Evolutionary conservation across 768 basidiomycete genomes (phyloP).

Genomic region (Psilocybe tampanensis): DNA sequence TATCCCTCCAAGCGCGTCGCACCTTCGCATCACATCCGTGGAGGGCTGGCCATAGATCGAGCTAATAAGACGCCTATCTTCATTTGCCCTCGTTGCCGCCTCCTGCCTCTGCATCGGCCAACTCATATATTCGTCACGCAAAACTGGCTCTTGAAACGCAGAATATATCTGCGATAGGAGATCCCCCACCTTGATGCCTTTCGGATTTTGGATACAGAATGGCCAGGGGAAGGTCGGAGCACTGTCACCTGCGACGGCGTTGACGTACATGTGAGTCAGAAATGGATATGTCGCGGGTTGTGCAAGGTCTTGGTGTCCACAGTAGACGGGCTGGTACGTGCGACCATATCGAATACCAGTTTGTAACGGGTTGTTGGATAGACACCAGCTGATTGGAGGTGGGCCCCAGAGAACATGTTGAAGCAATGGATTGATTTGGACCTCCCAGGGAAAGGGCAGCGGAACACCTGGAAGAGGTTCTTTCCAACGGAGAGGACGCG

Average conservation of each 20-base stretch:
- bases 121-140: constrained; percentile 34
- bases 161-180: constrained; percentile 48
- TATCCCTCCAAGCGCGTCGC: constrained; percentile 53
- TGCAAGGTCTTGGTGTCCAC: constrained; percentile 38
- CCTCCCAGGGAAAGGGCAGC: constrained; percentile 48
- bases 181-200: constrained; percentile 53
- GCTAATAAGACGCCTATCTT: constrained; percentile 22
- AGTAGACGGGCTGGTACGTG: constrained; percentile 29
- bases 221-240: constrained; percentile 58
- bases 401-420: constrained; percentile 43
- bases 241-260: constrained; percentile 52
- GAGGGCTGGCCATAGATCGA: constrained; percentile 6
- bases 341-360: constrained; percentile 32
- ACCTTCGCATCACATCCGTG: constrained; percentile 31
- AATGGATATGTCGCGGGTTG: constrained; percentile 70
- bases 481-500: constrained; percentile 48
- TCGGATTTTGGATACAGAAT: constrained; percentile 46
- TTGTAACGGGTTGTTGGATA: constrained; percentile 29
- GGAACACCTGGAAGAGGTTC: constrained; percentile 38
- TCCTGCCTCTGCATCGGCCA: constrained; percentile 36
- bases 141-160: constrained; percentile 44
- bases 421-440: constrained; percentile 61
- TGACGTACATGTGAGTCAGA: constrained; percentile 57
- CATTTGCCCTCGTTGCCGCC: constrained; percentile 32
- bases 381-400: constrained; percentile 50